Base-by-base conservation (phyloP, 768 basidiomycete genomes). In the Guyanaporus albipodus region DNA sequence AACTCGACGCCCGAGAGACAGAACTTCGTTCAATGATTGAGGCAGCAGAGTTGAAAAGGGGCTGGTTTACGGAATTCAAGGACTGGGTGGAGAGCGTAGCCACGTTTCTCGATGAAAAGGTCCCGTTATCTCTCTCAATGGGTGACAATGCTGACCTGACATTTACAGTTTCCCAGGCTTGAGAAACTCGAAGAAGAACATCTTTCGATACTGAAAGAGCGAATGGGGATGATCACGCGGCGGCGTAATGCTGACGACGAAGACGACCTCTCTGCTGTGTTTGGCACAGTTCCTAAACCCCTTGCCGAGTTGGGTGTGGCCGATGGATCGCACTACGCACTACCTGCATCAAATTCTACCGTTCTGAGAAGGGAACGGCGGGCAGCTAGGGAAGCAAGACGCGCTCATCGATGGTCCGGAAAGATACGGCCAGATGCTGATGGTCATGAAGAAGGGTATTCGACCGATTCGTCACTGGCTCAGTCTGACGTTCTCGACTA, bases 61-160 rank as follows among this genome's bases (percentile, higher is more conserved):
- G 80, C 15, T 93, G 91, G 90, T 91, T 92, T 56, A 70, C 68
- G 10, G 76, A 77, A 41, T 88, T 93, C 69, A 75, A 71, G 43
- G 86, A 89, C 29, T 90, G 87, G 85, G 67, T 90, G 0, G 91
- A 92, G 63, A 79, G 78, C 49, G 78, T 92, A 7, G 91, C 87
- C 4, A 77, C 77, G n/a, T 92, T 93, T 63, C 70, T 93, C 17
- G 91, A 93, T 57, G 87, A 88, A 68, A 93, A 93, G 81, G 90
- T 87, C 17, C 4, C 66, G 49, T 38, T 38, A 23, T 38, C 15
- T 18, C 35, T 28, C 35, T 48, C n/a, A 14, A 23, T n/a, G 6
- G 6, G 15, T 3, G n/a, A 21, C n/a, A 17, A 7, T 28, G 19
- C 42, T 52, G 6, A 38, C 44, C 22, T 19, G 31, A 12, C 19